Evolutionary conservation across 2,329 filamentous ascomycete genomes (phyloP).

Genomic region (Hirsutella minnesotensis): DNA sequence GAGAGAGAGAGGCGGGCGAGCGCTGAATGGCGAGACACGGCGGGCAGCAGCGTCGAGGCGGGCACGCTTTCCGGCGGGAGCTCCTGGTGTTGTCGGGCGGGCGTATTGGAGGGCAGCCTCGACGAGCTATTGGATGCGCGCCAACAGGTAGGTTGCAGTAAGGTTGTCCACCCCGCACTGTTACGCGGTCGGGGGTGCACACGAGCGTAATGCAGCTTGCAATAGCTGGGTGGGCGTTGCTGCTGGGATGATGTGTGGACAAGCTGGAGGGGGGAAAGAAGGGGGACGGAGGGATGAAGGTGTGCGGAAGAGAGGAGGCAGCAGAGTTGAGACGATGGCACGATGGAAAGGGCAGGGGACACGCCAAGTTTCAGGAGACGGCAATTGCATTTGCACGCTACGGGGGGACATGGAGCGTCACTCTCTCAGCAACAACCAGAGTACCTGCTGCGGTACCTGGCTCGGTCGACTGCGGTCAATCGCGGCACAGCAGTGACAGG

Average conservation of each 20-base stretch:
- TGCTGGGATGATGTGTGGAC: no score
- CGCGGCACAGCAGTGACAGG: neutral
- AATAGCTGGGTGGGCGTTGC: neutral
- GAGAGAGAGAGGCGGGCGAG: neutral
- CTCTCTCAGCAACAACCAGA: no score
- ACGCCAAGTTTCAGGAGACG: no score
- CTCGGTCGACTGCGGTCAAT: neutral
- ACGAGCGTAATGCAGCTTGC: neutral
- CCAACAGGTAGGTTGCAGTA: conserved; percentile 7
- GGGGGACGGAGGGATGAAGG: no score
- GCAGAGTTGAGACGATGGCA: neutral
- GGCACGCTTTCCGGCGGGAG: neutral
- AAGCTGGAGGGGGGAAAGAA: neutral
- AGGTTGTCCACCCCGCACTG: conserved; percentile 12
- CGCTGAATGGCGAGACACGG: neutral
- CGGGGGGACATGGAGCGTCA: no score
- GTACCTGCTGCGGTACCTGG: no score
- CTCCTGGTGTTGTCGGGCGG: conserved; percentile 2
- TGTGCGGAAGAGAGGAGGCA: neutral
- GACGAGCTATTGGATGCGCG: conserved; percentile 16
- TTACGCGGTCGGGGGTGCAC: neutral
- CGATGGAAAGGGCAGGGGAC: no score
- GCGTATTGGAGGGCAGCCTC: conserved; percentile 16
- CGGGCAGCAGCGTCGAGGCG: neutral
- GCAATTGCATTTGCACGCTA: no score